phyloP scores from a whole-genome alignment of 1,284 basidiomycete genomes.

The Malassezia dermatis region DNA sequence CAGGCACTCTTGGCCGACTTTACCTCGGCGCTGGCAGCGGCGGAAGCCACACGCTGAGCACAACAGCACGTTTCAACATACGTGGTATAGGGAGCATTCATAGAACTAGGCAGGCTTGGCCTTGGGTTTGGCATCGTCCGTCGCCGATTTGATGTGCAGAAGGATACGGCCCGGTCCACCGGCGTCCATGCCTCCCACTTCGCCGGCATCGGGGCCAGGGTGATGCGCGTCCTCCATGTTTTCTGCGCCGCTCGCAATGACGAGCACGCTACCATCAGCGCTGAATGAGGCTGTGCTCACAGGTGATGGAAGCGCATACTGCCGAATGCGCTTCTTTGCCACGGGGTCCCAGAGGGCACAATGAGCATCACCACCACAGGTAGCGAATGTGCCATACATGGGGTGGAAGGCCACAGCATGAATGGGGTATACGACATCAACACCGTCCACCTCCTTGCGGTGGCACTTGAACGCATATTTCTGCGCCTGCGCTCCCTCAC shows the following conservation, averaged over 20 bases:
- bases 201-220: slow-evolving; percentile 11
- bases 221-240: slow-evolving; percentile 20
- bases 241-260: slow-evolving; percentile 34
- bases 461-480: slow-evolving; percentile 99
- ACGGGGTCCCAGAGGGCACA: slow-evolving; percentile 94
- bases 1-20: slow-evolving; percentile 59
- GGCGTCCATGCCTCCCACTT: slow-evolving; percentile 21
- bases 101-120: neutral
- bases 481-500: slow-evolving; percentile 60
- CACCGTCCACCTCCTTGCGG: slow-evolving; percentile 72
- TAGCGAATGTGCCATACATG: slow-evolving; percentile 82
- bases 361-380: slow-evolving; percentile 79
- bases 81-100: neutral
- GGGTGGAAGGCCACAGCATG: slow-evolving; percentile 71
- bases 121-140: slow-evolving; percentile 32
- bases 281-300: slow-evolving; percentile 33
- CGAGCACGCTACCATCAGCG: slow-evolving; percentile 24
- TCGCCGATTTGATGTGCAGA: slow-evolving; percentile 19
- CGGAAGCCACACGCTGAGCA: slow-evolving; percentile 47
- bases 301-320: slow-evolving; percentile 56
- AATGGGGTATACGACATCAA: slow-evolving; percentile 98
- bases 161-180: slow-evolving; percentile 23
- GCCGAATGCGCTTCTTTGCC: slow-evolving; percentile 81
- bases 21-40: slow-evolving; percentile 59
- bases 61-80: slow-evolving; percentile 1